phyloP scores from a whole-genome alignment of 177 flowering plant species.

The Vitis hybrid region DNA sequence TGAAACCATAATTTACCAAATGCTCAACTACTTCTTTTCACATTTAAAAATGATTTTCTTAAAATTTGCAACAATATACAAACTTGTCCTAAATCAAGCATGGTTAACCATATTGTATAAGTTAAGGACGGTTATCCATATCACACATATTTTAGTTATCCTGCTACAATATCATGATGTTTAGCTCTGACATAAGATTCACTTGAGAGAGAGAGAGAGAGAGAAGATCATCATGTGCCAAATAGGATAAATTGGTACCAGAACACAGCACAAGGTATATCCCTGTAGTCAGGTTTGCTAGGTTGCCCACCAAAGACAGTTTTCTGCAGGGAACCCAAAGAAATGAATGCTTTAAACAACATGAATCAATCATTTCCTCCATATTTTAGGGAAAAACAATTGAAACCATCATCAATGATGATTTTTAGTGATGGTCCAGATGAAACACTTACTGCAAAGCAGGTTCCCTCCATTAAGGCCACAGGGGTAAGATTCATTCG shows the following conservation, averaged over 20 bases:
- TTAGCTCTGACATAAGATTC: no score
- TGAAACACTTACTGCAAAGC: conserved; percentile 72
- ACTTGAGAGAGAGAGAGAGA: no score
- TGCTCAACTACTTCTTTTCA: no score
- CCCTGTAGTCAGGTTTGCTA: conserved; percentile 64
- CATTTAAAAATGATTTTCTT: no score
- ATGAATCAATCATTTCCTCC: neutral
- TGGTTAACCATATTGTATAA: no score
- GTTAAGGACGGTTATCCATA: no score
- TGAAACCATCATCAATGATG: conserved; percentile 1
- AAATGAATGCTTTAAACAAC: neutral
- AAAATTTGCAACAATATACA: no score
- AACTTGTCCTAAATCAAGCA: no score
- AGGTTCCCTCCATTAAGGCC: conserved; percentile 95
- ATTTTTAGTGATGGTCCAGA: conserved; percentile 1
- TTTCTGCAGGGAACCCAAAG: conserved; percentile 57
- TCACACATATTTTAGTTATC: no score
- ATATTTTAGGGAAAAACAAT: neutral
- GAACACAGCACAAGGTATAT: conserved; percentile 89
- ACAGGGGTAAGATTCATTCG: conserved; percentile 97
- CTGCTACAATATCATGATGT: no score
- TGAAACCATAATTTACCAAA: no score
- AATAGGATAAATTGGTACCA: conserved; percentile 42
- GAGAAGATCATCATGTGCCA: neutral
- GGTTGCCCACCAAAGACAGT: conserved; percentile 90